Evolutionary conservation across 169 alveolate genomes (phyloP), one percentile per base, ranked within the genome.

Genomic region (Plasmodium inui): DNA sequence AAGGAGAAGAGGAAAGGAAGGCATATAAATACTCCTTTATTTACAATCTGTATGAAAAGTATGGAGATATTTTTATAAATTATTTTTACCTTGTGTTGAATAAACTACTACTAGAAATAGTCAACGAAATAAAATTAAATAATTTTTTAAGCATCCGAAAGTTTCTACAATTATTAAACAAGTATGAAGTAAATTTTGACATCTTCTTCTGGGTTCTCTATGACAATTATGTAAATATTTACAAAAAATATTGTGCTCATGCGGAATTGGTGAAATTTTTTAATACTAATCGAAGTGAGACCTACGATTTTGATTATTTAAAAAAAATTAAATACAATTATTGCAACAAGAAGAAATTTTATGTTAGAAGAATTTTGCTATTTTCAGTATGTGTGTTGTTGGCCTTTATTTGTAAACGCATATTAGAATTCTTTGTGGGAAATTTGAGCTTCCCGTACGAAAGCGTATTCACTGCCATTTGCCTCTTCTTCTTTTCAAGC

Each of bases 161-260:
- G 71, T 50, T 86, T 19, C 81, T 86, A 73, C 84, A 86, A 74
- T 46, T 86, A 86, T 86, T 86, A 86, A 76, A 86, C 41, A 86
- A 86, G 26, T 86, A 86, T 55, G 85, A 86, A 74, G 67, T 86
- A 26, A 76, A 78, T 39, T 74, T 86, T 78, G 80, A 86, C 53
- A 86, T 46, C 22, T 86, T 50, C 76, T 86, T 86, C 57, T 86
- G 93, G 93, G 85, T 78, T 19, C 70, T 86, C 46, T 86, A 86
- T 53, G 93, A 86, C 46, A 86, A 76, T 76, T 86, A 86, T 86
- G 80, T 86, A 26, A 86, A 86, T 86, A 28, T 86, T 26, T 86
- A 86, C 86, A 86, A 86, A 53, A 86, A 86, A 86, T 86, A 86
- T 74, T 74, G 82, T 86, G 82, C 57, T 14, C 93, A 86, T 76